Conservation (phyloP, 179 eudicot species). For the Spinacia oleracea region DNA sequence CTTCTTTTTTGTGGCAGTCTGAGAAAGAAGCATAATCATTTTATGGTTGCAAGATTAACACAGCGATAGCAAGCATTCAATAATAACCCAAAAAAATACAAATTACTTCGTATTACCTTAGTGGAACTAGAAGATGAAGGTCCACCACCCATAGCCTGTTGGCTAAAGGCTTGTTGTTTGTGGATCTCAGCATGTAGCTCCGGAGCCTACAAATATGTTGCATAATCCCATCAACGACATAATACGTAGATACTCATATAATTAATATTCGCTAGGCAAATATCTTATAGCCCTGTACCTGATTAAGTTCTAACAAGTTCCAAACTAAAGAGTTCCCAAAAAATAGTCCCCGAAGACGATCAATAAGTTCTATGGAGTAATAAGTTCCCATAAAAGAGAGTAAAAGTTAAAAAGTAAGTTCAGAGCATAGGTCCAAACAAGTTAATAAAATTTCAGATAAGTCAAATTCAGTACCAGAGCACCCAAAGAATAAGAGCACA, state of each 20-base stretch:
- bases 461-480: too few species aligned
- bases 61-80: neutral
- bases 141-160: constrained; percentile 45
- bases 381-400: too few species aligned
- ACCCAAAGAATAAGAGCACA: neutral
- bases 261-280: neutral
- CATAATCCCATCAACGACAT: constrained; percentile 9
- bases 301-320: too few species aligned
- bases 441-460: too few species aligned
- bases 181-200: constrained; percentile 72
- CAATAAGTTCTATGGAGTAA: too few species aligned
- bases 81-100: neutral
- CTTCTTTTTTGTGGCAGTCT: constrained; percentile 62
- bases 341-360: too few species aligned
- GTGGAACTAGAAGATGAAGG: constrained; percentile 60
- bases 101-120: constrained; percentile 57
- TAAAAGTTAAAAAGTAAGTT: too few species aligned
- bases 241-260: neutral
- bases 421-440: too few species aligned
- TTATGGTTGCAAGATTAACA: neutral
- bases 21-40: constrained; percentile 15
- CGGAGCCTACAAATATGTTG: constrained; percentile 55
- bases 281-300: neutral
- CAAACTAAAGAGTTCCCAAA: too few species aligned
- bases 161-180: constrained; percentile 43